Percentiles rank a stretch among this genome's conserved stretches.
These are phyloP conservation scores for Vicia villosa DNA, from an alignment of 306 rosid genomes.

Conservation along the genomic window DNA sequence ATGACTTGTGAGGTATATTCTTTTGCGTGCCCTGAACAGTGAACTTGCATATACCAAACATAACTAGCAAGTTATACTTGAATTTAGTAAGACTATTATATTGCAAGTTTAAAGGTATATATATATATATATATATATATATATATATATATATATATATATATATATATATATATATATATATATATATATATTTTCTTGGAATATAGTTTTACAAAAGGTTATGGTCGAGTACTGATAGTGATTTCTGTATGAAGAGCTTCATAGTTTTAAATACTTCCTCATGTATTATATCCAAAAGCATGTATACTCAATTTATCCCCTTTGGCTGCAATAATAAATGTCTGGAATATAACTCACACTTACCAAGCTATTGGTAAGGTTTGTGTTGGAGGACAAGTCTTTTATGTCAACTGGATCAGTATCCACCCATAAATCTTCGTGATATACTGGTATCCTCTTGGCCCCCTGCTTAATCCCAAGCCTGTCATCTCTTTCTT, in stretches of 20 bases:
- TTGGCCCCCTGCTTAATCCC: no score
- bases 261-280: conserved; percentile 9
- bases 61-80: not conserved
- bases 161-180: no score
- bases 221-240: conserved; percentile 4
- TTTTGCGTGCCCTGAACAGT: not conserved
- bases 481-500: no score
- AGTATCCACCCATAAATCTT: no score
- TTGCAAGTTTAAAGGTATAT: conserved; percentile 1
- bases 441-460: no score
- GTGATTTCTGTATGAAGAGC: conserved; percentile 1
- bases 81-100: not conserved
- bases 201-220: not conserved
- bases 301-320: conserved; percentile 10
- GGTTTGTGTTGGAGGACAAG: not conserved
- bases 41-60: conserved; percentile 11
- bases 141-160: no score
- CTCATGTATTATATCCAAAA: not conserved
- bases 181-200: no score
- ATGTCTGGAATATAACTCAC: not conserved
- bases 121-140: no score
- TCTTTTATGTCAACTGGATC: no score
- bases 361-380: conserved; percentile 14
- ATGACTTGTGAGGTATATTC: not conserved
- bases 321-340: not conserved